A percentile compares a stretch with the other conserved stretches of the same genome.
These are phyloP conservation scores for Phaeophleospora eucalypticola DNA, from an alignment of 2,329 filamentous ascomycete genomes.

Conservation along the genomic window DNA sequence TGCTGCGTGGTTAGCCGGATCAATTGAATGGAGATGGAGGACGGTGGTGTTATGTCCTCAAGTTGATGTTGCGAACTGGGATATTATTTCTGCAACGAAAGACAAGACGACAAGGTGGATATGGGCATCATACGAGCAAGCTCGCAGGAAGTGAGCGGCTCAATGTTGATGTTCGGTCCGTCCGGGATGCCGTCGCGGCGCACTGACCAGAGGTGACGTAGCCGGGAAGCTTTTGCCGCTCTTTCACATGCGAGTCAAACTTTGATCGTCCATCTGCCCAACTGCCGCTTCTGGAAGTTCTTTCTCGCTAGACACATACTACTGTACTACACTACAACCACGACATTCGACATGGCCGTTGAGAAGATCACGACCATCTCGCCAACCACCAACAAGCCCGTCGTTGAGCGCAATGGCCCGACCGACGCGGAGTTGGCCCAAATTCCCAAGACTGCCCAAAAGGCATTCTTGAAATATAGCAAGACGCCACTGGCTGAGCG, in stretches of 20 bases:
- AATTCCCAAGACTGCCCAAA: constrained; percentile 67
- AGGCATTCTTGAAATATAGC: constrained; percentile 73
- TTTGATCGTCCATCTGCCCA: neutral
- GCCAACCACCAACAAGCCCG: constrained; percentile 78
- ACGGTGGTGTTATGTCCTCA: no score
- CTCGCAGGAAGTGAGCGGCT: no score
- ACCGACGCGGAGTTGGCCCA: constrained; percentile 65
- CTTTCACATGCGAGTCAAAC: neutral
- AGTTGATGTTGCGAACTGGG: no score
- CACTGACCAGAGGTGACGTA: no score
- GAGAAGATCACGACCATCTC: constrained; percentile 75
- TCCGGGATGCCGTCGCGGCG: no score
- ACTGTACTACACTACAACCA: neutral
- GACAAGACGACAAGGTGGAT: no score
- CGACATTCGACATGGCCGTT: constrained; percentile 42
- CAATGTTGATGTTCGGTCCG: no score
- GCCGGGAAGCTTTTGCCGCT: neutral
- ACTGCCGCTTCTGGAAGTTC: neutral
- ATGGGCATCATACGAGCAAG: no score
- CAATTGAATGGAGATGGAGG: neutral
- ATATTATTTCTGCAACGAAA: no score
- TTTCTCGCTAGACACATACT: no score
- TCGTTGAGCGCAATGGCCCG: constrained; percentile 73
- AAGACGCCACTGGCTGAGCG: constrained; percentile 71
- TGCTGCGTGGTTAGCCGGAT: neutral